These are phyloP conservation scores for Rhodotorula kratochvilovae DNA, from an alignment of 768 basidiomycete species.

Conservation along the genomic window DNA sequence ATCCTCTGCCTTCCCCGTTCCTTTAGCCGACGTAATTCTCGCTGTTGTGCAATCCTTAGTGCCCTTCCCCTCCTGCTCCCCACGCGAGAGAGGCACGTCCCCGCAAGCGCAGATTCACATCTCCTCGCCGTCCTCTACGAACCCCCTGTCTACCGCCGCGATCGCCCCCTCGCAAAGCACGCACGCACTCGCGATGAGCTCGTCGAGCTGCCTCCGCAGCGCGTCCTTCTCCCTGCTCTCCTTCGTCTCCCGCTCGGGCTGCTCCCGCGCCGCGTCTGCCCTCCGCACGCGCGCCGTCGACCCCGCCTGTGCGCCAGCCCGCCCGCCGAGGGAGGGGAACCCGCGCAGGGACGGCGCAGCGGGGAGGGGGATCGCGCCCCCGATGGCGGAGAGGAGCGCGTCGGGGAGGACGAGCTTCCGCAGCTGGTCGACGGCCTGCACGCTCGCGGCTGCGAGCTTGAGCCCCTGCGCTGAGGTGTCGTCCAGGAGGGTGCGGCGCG, in stretches of 20 bases:
- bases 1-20: too few relatives aligned
- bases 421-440: slow-evolving; percentile 59
- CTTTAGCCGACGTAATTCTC: too few relatives aligned
- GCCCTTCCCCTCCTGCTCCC: too few relatives aligned
- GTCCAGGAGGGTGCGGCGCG: slow-evolving; percentile 13
- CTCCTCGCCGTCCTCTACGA: slow-evolving; percentile 61
- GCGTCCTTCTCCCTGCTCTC: slow-evolving; percentile 71
- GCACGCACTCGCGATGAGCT: slow-evolving; percentile 79
- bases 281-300: not conserved
- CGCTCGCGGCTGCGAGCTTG: slow-evolving; percentile 42
- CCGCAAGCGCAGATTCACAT: slow-evolving; percentile 7
- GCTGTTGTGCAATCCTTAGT: not conserved
- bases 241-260: slow-evolving; percentile 58
- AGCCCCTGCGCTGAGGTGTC: slow-evolving; percentile 31
- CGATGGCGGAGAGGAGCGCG: slow-evolving; percentile 77
- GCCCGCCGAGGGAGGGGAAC: not conserved
- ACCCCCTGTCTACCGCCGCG: slow-evolving; percentile 77
- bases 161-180: slow-evolving; percentile 90
- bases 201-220: slow-evolving; percentile 78
- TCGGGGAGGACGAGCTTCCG: slow-evolving; percentile 92
- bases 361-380: slow-evolving; percentile 46
- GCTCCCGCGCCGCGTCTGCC: slow-evolving; percentile 49
- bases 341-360: not conserved
- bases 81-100: not conserved
- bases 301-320: not conserved